Base-by-base conservation (phyloP, 2,329 filamentous ascomycete genomes). In the Pseudogymnoascus sp. region DNA sequence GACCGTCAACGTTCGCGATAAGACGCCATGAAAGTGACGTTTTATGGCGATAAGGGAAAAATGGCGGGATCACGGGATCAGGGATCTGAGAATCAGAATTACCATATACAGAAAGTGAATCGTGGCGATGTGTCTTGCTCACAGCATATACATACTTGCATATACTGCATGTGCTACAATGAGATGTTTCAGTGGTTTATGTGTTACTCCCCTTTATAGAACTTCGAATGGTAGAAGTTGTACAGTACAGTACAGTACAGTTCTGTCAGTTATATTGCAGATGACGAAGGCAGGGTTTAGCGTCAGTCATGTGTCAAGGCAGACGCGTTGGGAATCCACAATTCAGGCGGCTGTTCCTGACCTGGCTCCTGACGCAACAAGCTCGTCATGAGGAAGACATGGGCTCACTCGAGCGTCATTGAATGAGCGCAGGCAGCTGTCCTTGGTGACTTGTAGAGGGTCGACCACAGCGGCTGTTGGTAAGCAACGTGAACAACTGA, bases 21-120 rank as follows among this genome's bases (percentile, higher is more conserved):
- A 55, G 49, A 16, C 49, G 49, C 49, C 49, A 55, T 55, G 49
- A 16, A 43, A 55, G 49, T 55, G 49, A 55, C 49, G 49, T 55
- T 55, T 55, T 55, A 55, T 55, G 16, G 28, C 49, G 49, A 55
- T 55, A 55, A 55, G 49, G 49, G 28, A 31, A 28, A 31, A 55
- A 33, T 55, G 49, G 25, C 14, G 49, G 21, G 25, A 55, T 55
- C 49, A 55, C 49, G 49, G 49, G 49, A 55, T 55, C 28, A 11
- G 28, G 28, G 16, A 55, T 55, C 49, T 55, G 49, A 8, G n/a
- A 55, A 55, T 18, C 33, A 18, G 18, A 7, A 23, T 43, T 23
- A 21, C 40, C 11, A 8, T 4, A n/a, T 31, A 31, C 14, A 31
- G 23, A 12, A 18, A 21, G 4, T 12, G 23, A 35, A n/a, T n/a